phyloP scores from a whole-genome alignment of 106 monocot genomes.

The Dioscorea alata region DNA sequence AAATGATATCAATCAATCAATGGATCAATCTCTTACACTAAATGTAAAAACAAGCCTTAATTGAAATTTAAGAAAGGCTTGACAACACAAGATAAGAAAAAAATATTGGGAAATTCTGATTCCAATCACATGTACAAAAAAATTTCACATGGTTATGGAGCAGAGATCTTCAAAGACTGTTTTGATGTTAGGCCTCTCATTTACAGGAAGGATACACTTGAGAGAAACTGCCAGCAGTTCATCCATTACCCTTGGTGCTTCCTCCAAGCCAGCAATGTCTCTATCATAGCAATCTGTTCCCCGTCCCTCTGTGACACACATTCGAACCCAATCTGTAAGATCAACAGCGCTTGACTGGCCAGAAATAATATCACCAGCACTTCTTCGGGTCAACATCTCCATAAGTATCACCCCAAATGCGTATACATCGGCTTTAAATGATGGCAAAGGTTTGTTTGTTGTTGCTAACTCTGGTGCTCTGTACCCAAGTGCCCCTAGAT shows the following conservation, averaged over 20 bases:
- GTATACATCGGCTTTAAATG: constrained; percentile 79
- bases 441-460: constrained; percentile 39
- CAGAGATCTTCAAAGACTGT: constrained; percentile 66
- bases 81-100: constrained; percentile 19
- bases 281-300: constrained; percentile 75
- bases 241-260: constrained; percentile 68
- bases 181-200: constrained; percentile 87
- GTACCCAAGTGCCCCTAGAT: constrained; percentile 79
- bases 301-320: constrained; percentile 70
- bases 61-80: constrained; percentile 8
- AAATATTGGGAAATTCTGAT: constrained; percentile 9
- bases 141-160: constrained; percentile 61
- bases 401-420: constrained; percentile 81
- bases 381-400: constrained; percentile 74
- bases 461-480: constrained; percentile 66
- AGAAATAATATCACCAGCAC: constrained; percentile 88
- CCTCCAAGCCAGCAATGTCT: constrained; percentile 69
- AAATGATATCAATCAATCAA: constrained; percentile 38
- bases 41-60: constrained; percentile 29
- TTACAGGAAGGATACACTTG: constrained; percentile 76
- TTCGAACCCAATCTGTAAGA: constrained; percentile 87
- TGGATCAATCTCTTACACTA: constrained; percentile 37
- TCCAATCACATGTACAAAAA: constrained; percentile 26
- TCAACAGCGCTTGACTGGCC: constrained; percentile 80
- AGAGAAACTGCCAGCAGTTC: constrained; percentile 66